Base-by-base conservation (phyloP, 441 rosid species). In the Rhodomyrtus psidioides region DNA sequence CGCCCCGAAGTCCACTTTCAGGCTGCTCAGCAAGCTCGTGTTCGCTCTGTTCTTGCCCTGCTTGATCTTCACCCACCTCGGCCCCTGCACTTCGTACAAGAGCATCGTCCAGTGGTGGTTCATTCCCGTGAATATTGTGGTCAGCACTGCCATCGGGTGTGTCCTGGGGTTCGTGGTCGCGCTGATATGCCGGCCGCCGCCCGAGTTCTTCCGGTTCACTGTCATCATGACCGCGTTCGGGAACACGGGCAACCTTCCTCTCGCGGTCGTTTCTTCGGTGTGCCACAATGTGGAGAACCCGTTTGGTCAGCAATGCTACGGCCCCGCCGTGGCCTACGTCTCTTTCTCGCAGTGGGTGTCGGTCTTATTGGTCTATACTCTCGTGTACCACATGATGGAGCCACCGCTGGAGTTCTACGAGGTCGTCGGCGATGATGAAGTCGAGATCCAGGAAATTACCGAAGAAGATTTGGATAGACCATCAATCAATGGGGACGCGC, bases 301-400 rank as follows among this genome's bases (percentile, higher is more conserved):
- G 4, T 91, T 90, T 42, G 92, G 92, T 1, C 49, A 39, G 12
- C 26, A 65, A 1, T 90, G 93, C 57, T 83, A 85, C 17, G 82
- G 75, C 6, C 34, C 85, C 44, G 92, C 90, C 3, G 53, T 91
- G 53, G 91, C 93, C 6, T 91, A 87, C 27, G 89, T 85, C 7
- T 87, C 92, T 5, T 91, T 88, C 62, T 87, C 92, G 6, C 93
- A 90, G 34, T 91, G 92, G 93, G 88, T 88, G 56, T 88, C 88
- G 5, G 88, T 88, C 53, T 74, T 91, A 58, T 91, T 91, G 65
- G 90, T 88, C 46, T 90, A 85, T 49, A 89, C 91, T 12, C 79
- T 91, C 44, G 90, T 90, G 83, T 91, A 89, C 82, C 91, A 91
- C 60, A 90, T 91, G 92, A 90, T 91, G 92, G 91, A 91, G 87